phyloP scores from a whole-genome alignment of 345 rosid species.

The Populus alba region DNA sequence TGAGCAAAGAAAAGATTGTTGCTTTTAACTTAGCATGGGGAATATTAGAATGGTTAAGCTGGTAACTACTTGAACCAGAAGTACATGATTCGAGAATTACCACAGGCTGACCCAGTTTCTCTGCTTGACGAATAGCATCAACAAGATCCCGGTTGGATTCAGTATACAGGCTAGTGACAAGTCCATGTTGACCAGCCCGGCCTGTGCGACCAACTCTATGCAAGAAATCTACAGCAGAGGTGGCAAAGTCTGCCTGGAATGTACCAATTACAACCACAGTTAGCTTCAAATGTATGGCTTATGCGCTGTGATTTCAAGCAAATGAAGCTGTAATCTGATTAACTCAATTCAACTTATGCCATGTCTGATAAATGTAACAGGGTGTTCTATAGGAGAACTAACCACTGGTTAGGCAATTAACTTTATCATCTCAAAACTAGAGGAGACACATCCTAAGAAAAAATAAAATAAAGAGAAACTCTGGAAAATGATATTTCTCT shows the following conservation, averaged over 20 bases:
- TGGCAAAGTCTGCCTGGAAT: slow-evolving; percentile 92
- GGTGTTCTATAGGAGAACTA: too few species aligned
- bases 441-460: too few species aligned
- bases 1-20: neutral
- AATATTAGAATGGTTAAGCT: neutral
- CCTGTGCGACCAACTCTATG: slow-evolving; percentile 97
- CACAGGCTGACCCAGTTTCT: slow-evolving; percentile 74
- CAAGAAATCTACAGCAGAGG: slow-evolving; percentile 89
- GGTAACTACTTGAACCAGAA: neutral
- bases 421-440: too few species aligned
- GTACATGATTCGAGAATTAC: slow-evolving; percentile 36
- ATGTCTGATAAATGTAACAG: too few species aligned
- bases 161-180: slow-evolving; percentile 86
- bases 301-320: too few species aligned
- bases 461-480: too few species aligned
- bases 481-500: too few species aligned
- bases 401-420: too few species aligned
- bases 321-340: too few species aligned
- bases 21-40: neutral
- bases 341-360: too few species aligned
- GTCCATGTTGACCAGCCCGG: slow-evolving; percentile 90
- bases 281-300: neutral
- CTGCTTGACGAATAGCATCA: slow-evolving; percentile 72
- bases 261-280: slow-evolving; percentile 18
- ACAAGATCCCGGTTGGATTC: slow-evolving; percentile 73